These are phyloP conservation scores for Besnoitia besnoiti DNA, from an alignment of 169 alveolate species.

Conservation along the genomic window DNA sequence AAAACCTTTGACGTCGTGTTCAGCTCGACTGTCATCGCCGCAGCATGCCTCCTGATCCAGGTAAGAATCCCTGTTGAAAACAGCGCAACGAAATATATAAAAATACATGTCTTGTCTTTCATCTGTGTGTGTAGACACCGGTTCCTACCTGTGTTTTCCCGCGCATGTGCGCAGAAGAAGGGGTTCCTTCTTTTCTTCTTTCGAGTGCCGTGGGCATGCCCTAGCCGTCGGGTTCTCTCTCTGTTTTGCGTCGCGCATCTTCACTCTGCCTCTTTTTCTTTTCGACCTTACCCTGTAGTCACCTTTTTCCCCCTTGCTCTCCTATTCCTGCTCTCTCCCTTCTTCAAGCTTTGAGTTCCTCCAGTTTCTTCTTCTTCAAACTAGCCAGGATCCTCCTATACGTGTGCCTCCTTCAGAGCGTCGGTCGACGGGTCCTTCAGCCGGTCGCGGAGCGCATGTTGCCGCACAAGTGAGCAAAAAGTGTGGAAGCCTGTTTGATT, in stretches of 20 bases:
- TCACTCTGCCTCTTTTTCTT: too few species aligned
- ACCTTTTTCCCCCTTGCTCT: too few species aligned
- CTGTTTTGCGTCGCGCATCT: too few species aligned
- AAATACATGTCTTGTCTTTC: neutral
- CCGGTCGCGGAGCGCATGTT: slow-evolving; percentile 65
- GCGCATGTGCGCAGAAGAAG: neutral
- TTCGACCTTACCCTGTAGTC: too few species aligned
- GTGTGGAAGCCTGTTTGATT: neutral
- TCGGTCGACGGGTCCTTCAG: slow-evolving; percentile 59
- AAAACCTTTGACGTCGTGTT: neutral
- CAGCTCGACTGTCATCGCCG: neutral
- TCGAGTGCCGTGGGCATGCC: too few species aligned
- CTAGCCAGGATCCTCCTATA: too few species aligned
- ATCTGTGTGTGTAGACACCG: too few species aligned
- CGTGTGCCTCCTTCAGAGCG: slow-evolving; percentile 40
- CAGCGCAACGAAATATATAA: neutral
- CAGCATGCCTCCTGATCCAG: slow-evolving; percentile 2
- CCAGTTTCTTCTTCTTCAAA: neutral
- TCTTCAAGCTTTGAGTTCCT: neutral
- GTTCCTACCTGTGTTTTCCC: too few species aligned
- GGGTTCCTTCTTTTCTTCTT: neutral
- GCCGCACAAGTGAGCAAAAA: slow-evolving; percentile 52
- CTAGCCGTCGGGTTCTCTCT: too few species aligned
- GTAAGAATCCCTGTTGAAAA: neutral
- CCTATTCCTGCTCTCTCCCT: neutral